phyloP scores from a whole-genome alignment of 208 protist genomes.

The Leishmania tarentolae region DNA sequence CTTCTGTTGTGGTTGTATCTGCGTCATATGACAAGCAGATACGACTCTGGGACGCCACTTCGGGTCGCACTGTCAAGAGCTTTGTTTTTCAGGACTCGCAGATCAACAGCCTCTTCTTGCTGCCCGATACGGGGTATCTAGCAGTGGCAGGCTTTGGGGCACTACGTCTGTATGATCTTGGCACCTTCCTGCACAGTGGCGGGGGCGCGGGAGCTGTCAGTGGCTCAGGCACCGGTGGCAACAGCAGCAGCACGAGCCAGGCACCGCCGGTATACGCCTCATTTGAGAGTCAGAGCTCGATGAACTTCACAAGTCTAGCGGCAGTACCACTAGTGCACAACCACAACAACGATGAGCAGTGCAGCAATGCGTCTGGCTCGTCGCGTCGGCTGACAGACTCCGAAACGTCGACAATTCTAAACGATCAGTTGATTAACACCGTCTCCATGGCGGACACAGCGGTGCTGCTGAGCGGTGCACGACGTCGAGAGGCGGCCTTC shows the following conservation, averaged over 20 bases:
- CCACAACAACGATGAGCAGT: conserved; percentile 11
- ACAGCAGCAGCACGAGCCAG: conserved; percentile 24
- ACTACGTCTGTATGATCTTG: conserved; percentile 59
- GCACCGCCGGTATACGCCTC: conserved; percentile 59
- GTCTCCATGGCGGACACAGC: conserved; percentile 14
- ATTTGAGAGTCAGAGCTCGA: conserved; percentile 73
- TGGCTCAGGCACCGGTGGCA: neutral
- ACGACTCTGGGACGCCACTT: conserved; percentile 76
- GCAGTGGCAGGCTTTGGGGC: conserved; percentile 73
- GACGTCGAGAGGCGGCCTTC: conserved; percentile 35
- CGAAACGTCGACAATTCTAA: conserved; percentile 10
- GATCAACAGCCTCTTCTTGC: conserved; percentile 69
- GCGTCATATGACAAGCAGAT: conserved; percentile 91
- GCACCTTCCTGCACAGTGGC: conserved; percentile 15
- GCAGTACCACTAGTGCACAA: conserved; percentile 47
- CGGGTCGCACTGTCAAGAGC: conserved; percentile 68
- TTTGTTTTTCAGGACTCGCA: conserved; percentile 84
- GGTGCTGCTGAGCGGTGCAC: conserved; percentile 6
- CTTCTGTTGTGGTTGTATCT: conserved; percentile 52
- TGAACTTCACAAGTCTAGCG: conserved; percentile 86
- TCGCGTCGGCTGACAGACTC: conserved; percentile 18
- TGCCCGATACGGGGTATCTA: conserved; percentile 61
- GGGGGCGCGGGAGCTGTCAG: neutral
- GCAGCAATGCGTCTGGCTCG: conserved; percentile 23
- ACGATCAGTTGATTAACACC: conserved; percentile 27